These are phyloP conservation scores for Diaporthe sp. DNA, from an alignment of 2,329 filamentous ascomycete genomes.

Conservation along the genomic window DNA sequence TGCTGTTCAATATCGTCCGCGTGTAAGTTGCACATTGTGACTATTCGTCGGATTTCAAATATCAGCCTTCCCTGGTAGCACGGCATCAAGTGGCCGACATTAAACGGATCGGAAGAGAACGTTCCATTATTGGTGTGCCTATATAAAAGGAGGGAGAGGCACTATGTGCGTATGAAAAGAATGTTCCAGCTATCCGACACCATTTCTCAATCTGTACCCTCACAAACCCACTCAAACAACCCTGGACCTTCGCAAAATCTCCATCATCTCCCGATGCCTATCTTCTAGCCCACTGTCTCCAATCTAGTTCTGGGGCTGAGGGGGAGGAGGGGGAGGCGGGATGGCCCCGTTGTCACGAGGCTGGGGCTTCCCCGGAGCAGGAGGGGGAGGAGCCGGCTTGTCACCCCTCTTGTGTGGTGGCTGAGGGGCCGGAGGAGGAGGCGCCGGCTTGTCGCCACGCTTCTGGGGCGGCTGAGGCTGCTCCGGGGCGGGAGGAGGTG, in stretches of 20 bases:
- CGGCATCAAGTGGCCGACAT: not conserved
- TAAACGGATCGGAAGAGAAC: not conserved
- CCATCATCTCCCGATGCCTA: not conserved
- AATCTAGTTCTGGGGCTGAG: slow-evolving; percentile 9
- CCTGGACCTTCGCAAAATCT: not conserved
- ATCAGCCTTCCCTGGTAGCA: not conserved
- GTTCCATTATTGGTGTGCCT: not conserved
- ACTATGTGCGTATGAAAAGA: not conserved
- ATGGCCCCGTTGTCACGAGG: not conserved
- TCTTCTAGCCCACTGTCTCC: not conserved
- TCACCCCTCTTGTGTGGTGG: not conserved
- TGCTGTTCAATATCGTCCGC: not conserved
- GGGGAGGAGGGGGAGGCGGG: not conserved
- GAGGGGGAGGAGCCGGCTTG: not conserved
- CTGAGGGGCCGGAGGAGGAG: not conserved
- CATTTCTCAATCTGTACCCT: not conserved
- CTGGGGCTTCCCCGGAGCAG: not conserved
- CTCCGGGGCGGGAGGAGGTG: not conserved
- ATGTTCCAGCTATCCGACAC: not conserved
- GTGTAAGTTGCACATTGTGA: not conserved
- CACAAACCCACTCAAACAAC: not conserved
- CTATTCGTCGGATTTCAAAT: not conserved
- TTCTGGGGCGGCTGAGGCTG: not conserved
- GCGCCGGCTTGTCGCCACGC: not conserved
- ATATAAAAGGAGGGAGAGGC: not conserved